phyloP scores from a whole-genome alignment of 257 asterid genomes.

The Lycium ferocissimum region DNA sequence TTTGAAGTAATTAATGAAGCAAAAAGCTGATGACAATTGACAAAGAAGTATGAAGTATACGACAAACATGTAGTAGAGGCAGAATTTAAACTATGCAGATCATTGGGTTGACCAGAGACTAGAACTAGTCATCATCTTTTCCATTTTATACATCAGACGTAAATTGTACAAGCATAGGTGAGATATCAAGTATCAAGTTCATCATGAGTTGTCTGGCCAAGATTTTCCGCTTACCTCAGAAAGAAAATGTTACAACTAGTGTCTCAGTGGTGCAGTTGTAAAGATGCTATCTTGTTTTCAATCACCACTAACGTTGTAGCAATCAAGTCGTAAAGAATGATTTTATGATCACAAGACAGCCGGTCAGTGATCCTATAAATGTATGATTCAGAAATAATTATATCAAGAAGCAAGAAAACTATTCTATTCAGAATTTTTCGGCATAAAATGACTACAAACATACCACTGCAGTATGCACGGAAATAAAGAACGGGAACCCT shows the following conservation, averaged over 20 bases:
- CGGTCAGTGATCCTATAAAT: neutral
- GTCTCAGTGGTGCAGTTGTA: neutral
- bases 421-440: neutral
- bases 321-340: neutral
- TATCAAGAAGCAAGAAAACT: neutral
- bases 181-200: neutral
- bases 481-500: conserved; percentile 87
- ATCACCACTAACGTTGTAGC: neutral
- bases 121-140: neutral
- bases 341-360: neutral
- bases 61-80: neutral
- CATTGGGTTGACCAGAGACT: neutral
- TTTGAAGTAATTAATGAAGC: neutral
- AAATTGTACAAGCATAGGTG: neutral
- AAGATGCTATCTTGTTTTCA: neutral
- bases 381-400: neutral
- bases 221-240: neutral
- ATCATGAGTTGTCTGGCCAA: conserved; percentile 11
- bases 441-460: conserved; percentile 17
- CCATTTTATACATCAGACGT: neutral
- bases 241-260: neutral
- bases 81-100: neutral
- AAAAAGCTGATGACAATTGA: neutral
- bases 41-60: neutral
- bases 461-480: conserved; percentile 75